A percentile compares a stretch with the other conserved stretches of the same genome.
Conservation (phyloP, 306 rosid species). For the Comarum palustre region DNA sequence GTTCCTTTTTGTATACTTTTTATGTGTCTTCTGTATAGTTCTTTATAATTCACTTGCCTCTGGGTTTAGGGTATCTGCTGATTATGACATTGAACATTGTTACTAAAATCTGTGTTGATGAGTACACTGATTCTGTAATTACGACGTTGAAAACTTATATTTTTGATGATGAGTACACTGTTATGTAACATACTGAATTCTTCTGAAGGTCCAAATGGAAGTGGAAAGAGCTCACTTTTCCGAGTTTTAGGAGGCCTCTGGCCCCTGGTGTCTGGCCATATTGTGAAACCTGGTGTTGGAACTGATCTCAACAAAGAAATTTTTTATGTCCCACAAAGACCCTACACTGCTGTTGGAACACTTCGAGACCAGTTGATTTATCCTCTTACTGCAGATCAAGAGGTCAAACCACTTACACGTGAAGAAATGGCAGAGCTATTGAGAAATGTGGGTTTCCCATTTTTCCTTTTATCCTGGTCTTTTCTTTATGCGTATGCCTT, state of each 20-base stretch:
- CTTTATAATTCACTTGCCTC: not conserved
- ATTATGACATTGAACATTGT: not conserved
- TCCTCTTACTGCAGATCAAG: constrained; percentile 77
- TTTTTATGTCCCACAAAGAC: constrained; percentile 98
- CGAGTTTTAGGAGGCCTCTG: constrained; percentile 98
- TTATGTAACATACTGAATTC: constrained; percentile 22
- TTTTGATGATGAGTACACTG: constrained; percentile 18
- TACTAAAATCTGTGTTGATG: not conserved
- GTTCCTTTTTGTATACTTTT: not conserved
- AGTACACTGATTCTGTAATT: constrained; percentile 23
- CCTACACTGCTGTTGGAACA: constrained; percentile 98
- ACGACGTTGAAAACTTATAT: not conserved
- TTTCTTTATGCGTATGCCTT: constrained; percentile 12
- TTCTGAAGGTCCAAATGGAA: constrained; percentile 96
- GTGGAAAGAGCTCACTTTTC: constrained; percentile 99
- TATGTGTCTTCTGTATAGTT: not conserved
- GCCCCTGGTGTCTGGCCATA: constrained; percentile 91
- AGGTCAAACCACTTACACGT: constrained; percentile 70
- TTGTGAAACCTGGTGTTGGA: constrained; percentile 95
- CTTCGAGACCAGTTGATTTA: constrained; percentile 96
- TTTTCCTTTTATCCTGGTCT: constrained; percentile 17
- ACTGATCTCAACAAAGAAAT: constrained; percentile 97
- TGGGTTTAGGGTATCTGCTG: not conserved
- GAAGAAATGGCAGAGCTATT: constrained; percentile 82
- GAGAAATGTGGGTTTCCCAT: constrained; percentile 55